Percentiles rank a stretch among this genome's conserved stretches.
Conservation (phyloP, 2,329 filamentous ascomycete genomes). For the Colletotrichum plurivorum region DNA sequence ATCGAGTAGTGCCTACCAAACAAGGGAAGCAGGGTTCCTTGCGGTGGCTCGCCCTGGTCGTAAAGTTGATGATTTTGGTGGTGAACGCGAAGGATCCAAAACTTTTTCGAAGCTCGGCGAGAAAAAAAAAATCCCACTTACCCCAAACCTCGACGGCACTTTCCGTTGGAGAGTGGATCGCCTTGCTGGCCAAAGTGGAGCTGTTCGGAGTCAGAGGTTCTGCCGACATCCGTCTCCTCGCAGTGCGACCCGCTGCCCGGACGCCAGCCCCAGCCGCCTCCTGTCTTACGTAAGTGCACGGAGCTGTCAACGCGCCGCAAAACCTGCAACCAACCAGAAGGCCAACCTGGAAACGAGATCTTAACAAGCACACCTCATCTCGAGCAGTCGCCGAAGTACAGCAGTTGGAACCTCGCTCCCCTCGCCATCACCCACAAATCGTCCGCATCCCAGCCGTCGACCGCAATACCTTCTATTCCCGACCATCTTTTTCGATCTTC, state of each 20-base stretch:
- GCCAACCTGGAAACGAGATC: constrained; percentile 56
- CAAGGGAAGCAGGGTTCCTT: constrained; percentile 67
- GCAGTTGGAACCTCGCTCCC: constrained; percentile 37
- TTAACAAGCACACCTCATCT: constrained; percentile 46
- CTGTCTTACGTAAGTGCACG: constrained; percentile 36
- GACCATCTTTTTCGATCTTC: constrained; percentile 23
- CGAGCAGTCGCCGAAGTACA: constrained; percentile 37
- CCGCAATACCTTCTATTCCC: constrained; percentile 31
- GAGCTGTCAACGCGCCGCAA: constrained; percentile 53
- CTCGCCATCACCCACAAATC: constrained; percentile 29
- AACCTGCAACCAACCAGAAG: constrained; percentile 56
- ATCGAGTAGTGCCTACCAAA: constrained; percentile 5
- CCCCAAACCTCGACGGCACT: constrained; percentile 30
- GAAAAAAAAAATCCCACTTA: constrained; percentile 42
- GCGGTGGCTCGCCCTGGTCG: constrained; percentile 71
- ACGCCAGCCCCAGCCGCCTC: background rate
- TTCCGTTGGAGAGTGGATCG: constrained; percentile 23
- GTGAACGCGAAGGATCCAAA: constrained; percentile 27
- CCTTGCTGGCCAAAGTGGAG: background rate
- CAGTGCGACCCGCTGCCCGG: too few relatives aligned
- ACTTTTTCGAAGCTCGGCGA: constrained; percentile 16
- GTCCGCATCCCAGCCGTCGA: constrained; percentile 38
- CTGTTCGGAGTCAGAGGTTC: constrained; percentile 8
- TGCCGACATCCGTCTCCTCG: constrained; percentile 28
- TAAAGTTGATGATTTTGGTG: constrained; percentile 22